Evolutionary conservation across 164 flowering plant genomes (phyloP).

Genomic region (Chimonanthus praecox): DNA sequence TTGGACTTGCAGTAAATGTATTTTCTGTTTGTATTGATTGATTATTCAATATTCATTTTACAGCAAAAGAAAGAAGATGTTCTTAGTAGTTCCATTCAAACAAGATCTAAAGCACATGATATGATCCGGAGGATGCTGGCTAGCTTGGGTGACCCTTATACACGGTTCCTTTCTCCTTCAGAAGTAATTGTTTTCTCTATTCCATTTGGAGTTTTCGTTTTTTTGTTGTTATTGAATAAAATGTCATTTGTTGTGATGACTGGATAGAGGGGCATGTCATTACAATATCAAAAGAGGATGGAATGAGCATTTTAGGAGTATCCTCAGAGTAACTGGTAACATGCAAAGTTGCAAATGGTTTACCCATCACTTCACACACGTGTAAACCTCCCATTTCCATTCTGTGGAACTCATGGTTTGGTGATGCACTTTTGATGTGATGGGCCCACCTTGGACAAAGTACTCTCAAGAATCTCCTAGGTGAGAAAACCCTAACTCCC

Average conservation of each 20-base stretch:
- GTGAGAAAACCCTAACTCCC: background rate
- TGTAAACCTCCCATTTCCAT: too few relatives aligned
- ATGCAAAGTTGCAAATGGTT: too few relatives aligned
- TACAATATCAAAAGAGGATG: background rate
- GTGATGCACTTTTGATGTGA: too few relatives aligned
- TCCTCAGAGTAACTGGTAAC: too few relatives aligned
- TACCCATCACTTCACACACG: too few relatives aligned
- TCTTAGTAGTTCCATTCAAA: conserved; percentile 41
- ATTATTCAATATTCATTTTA: conserved; percentile 2
- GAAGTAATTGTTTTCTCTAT: conserved; percentile 42
- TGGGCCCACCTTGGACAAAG: too few relatives aligned
- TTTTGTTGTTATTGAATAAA: background rate
- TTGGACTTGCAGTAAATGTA: background rate
- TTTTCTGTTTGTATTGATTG: background rate
- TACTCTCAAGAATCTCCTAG: too few relatives aligned
- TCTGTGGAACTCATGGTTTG: too few relatives aligned
- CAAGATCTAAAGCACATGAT: conserved; percentile 83
- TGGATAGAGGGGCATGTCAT: background rate
- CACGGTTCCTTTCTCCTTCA: conserved; percentile 79
- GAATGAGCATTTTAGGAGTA: background rate
- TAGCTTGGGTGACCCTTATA: conserved; percentile 83
- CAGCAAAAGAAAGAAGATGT: conserved; percentile 66
- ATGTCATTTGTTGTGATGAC: background rate
- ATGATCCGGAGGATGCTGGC: conserved; percentile 68
- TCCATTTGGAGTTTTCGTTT: background rate